phyloP scores from a whole-genome alignment of 2,329 filamentous ascomycete species.

The Nemania bipapillata region DNA sequence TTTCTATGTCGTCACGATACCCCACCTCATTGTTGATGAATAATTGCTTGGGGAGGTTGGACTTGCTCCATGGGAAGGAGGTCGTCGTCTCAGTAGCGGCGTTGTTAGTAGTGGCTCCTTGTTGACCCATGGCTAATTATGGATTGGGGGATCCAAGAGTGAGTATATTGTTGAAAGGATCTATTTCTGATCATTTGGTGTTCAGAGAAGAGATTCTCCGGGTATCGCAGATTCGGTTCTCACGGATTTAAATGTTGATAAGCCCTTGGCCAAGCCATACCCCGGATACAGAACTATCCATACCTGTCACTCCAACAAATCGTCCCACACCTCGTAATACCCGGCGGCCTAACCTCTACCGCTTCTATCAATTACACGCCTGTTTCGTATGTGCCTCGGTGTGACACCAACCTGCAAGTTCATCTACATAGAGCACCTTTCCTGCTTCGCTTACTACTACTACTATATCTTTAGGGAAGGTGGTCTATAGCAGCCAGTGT shows the following conservation, averaged over 20 bases:
- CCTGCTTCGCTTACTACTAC: no score
- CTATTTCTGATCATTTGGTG: neutral
- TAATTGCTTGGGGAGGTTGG: slow-evolving; percentile 53
- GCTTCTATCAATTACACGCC: neutral
- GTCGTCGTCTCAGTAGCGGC: neutral
- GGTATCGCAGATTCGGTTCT: neutral
- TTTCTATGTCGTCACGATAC: neutral
- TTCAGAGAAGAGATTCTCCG: neutral
- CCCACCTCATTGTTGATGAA: slow-evolving; percentile 55
- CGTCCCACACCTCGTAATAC: neutral
- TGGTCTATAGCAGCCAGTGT: no score
- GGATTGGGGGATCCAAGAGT: neutral
- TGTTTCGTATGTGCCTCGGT: neutral
- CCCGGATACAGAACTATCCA: neutral
- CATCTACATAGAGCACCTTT: no score
- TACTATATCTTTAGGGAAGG: no score
- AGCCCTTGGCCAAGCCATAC: neutral
- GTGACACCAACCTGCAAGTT: no score
- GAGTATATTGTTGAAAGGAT: neutral
- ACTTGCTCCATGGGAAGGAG: slow-evolving; percentile 46
- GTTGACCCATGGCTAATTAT: slow-evolving; percentile 13
- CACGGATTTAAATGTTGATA: neutral
- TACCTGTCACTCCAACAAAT: neutral
- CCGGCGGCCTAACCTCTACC: neutral
- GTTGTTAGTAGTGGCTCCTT: neutral